A percentile compares a stretch with the other conserved stretches of the same genome.
Conservation (phyloP, 2,329 filamentous ascomycete genomes). For the Verticillium dahliae region DNA sequence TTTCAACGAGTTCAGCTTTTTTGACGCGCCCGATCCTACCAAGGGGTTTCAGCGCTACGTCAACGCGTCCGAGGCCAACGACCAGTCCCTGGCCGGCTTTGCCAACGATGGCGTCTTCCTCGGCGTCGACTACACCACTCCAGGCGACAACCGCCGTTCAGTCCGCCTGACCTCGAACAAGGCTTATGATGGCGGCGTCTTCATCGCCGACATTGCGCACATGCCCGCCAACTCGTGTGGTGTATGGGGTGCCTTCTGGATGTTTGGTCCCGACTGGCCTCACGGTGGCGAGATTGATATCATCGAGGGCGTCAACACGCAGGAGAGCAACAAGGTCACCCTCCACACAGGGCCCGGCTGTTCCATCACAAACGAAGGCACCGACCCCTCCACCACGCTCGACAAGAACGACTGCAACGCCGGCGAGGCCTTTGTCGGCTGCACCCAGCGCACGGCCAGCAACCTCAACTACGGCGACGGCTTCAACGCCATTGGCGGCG, state of each 20-base stretch:
- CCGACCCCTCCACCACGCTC: slow-evolving; percentile 36
- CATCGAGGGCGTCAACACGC: slow-evolving; percentile 68
- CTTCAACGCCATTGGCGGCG: slow-evolving; percentile 65
- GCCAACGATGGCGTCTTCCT: slow-evolving; percentile 54
- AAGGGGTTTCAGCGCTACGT: slow-evolving; percentile 69
- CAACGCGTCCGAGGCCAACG: slow-evolving; percentile 48
- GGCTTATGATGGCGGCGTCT: slow-evolving; percentile 61
- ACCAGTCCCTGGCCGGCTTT: slow-evolving; percentile 51
- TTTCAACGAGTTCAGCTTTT: slow-evolving; percentile 51
- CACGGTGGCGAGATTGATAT: slow-evolving; percentile 70
- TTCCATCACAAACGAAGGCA: slow-evolving; percentile 42
- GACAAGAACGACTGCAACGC: slow-evolving; percentile 51
- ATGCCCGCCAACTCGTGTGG: slow-evolving; percentile 70
- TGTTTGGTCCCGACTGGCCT: slow-evolving; percentile 65
- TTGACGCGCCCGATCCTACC: slow-evolving; percentile 58
- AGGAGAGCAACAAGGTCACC: slow-evolving; percentile 53
- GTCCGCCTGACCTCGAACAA: slow-evolving; percentile 64
- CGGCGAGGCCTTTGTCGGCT: slow-evolving; percentile 48
- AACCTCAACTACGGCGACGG: slow-evolving; percentile 55
- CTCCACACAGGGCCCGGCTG: slow-evolving; percentile 62
- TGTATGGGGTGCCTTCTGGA: slow-evolving; percentile 70
- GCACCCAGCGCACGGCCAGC: slow-evolving; percentile 44
- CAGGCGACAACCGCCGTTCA: slow-evolving; percentile 56
- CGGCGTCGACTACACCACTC: slow-evolving; percentile 60
- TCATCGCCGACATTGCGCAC: slow-evolving; percentile 67